Evolutionary conservation across 2,329 filamentous ascomycete species (phyloP), one percentile per base, ranked within the genome.

Genomic region (Immersiporthe knoxdaviesiana): DNA sequence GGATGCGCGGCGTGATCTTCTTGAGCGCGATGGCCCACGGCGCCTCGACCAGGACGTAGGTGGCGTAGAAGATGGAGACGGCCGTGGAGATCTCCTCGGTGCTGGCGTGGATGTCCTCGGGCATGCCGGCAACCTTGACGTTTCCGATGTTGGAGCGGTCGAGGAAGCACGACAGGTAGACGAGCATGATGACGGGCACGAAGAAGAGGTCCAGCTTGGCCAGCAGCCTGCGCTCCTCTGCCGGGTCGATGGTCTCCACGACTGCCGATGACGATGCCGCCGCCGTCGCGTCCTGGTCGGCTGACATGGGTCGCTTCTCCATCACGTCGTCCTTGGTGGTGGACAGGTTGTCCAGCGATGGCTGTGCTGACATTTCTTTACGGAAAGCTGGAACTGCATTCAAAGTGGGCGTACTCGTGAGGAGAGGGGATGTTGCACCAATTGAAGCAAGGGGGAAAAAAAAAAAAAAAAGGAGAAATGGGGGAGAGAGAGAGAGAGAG

Each of bases 61-160:
- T 90, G 67, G 91, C 87, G 75, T 92, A 92, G 35, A 92, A 81
- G 73, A 91, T 87, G 10, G 87, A 90, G 1, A 91, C 87, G 30
- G 87, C 84, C 37, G 88, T 84, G 75, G 94, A 91, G 76, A 91
- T 94, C 75, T 93, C 89, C 68, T 86, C 84, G n/a, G 85, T 84
- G 41, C 77, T 77, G 70, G 93, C 79, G 18, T 84, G 81, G 4
- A 92, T 81, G 72, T 92, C 90, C 66, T 83, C 78, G 77, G 91
- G 87, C 63, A 93, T 74, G 1, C 84, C 84, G 73, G 91, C 91
- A 4, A 92, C 82, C 6, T 86, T 83, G 21, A 90, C 90, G 79
- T 92, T 92, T 66, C 90, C 89, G 72, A 93, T 93, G 75, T 93
- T 93, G 66, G 92, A 89, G 78, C 84, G 84, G 76, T 93, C 92